Conservation (phyloP, 2,329 filamentous ascomycete species). For the Chrysosporium keratinophilum region DNA sequence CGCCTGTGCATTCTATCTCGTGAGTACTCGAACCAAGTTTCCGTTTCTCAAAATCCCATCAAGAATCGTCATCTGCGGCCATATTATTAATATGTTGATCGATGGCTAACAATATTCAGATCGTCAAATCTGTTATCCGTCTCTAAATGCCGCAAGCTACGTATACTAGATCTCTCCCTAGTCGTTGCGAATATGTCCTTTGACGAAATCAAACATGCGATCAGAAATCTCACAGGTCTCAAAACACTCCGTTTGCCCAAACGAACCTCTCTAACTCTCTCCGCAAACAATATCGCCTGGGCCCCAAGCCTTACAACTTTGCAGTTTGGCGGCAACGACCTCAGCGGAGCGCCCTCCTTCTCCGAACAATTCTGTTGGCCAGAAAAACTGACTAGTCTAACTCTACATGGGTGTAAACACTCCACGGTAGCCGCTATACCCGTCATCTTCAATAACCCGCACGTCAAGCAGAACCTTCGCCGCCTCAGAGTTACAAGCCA, state of each 20-base stretch:
- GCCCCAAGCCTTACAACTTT: conserved; percentile 21
- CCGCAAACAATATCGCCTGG: conserved; percentile 19
- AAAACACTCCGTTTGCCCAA: conserved; percentile 37
- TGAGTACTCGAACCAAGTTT: too few relatives aligned
- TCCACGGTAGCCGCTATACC: conserved; percentile 13
- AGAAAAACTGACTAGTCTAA: conserved; percentile 18
- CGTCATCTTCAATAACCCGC: conserved; percentile 21
- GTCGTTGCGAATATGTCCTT: conserved; percentile 44
- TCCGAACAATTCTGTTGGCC: conserved; percentile 23
- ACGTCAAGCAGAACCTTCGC: conserved; percentile 18
- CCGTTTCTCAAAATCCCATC: too few relatives aligned
- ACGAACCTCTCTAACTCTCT: conserved; percentile 4
- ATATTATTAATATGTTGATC: conserved; percentile 31
- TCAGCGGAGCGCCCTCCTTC: background rate
- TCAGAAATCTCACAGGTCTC: conserved; percentile 39
- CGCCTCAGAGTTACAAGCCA: conserved; percentile 16
- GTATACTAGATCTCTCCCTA: conserved; percentile 43
- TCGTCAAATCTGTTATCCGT: conserved; percentile 48
- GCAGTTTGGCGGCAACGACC: conserved; percentile 10
- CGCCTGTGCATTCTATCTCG: conserved; percentile 50
- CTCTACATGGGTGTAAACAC: conserved; percentile 13
- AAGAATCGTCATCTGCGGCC: background rate
- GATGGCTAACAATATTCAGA: conserved; percentile 17
- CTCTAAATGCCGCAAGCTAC: conserved; percentile 44
- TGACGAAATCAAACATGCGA: conserved; percentile 40